Evolutionary conservation across 768 basidiomycete genomes (phyloP), one percentile per base, ranked within the genome.

Genomic region (Russula vinacea): DNA sequence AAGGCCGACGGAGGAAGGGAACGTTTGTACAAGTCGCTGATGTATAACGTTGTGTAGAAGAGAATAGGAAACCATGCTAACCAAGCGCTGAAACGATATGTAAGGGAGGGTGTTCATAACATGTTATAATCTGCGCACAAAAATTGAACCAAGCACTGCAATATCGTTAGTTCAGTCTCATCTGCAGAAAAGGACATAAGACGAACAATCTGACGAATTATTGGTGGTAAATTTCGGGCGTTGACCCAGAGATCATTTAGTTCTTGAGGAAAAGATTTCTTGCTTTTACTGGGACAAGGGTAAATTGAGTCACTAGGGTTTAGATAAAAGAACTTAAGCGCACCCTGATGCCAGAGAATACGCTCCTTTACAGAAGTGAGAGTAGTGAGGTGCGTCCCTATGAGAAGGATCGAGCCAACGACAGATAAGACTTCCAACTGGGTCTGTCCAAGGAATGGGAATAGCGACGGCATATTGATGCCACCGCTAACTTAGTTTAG

Each of bases 1-100:
- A 69, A 64, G 29, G 66, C 58, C 26, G 68, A 51, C 65, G 73
- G 32, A 40, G 71, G 75, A 14, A 77, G 79, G 10, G 79, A 68
- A 3, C 76, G 78, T 65, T 86, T 89, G 78, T 97, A 85, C 13
- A 96, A 80, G 69, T 96, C 95, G 13, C 91, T 90, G 59, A 97
- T 81, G 75, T 94, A 98, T 29, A 92, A 78, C 1, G 90, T 89
- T 3, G 87, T 88, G 77, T 93, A 95, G 75, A 95, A 94, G 1
- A 96, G 79, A 29, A 94, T 76, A 0, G 95, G 94, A 71, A 96
- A 97, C 96, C 96, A 98, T 9, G 84, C 90, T 64, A 94, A 80
- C 86, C 86, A 95, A 14, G 86, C 82, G 65, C 91, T 92, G 61
- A 13, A 37, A 47, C 44, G 40, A 56, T 33, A 13, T 19, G 29